Evolutionary conservation across 495 filamentous ascomycete species (phyloP).

Genomic region (Penicillium steckii): DNA sequence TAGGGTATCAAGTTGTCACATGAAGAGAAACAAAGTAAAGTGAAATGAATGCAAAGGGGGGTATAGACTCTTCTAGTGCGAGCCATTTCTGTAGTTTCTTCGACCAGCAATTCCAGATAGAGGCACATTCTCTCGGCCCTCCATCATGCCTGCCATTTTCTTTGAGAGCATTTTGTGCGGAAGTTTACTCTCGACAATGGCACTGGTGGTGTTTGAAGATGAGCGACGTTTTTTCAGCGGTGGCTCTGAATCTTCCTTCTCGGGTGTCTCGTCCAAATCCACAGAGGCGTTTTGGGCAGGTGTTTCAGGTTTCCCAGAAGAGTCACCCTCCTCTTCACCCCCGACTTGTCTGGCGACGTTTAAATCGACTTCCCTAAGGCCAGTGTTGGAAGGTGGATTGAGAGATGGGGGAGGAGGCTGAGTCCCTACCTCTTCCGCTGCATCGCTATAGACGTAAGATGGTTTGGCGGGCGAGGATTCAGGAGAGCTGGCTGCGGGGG

Average conservation of each 20-base stretch:
- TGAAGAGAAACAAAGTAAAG: slow-evolving; percentile 5
- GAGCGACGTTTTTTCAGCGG: slow-evolving; percentile 55
- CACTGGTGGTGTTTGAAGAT: slow-evolving; percentile 22
- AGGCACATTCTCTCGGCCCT: slow-evolving; percentile 62
- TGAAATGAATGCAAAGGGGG: slow-evolving; percentile 1
- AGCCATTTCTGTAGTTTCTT: slow-evolving; percentile 28
- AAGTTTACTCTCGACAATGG: slow-evolving; percentile 35
- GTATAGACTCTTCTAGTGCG: slow-evolving; percentile 15
- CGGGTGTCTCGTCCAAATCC: slow-evolving; percentile 20
- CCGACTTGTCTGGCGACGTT: slow-evolving; percentile 46
- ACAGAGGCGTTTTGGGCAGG: slow-evolving; percentile 12
- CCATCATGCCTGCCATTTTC: slow-evolving; percentile 41
- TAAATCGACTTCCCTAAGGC: slow-evolving; percentile 56
- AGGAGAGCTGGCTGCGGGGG: slow-evolving; percentile 24
- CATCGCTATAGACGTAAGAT: slow-evolving; percentile 43
- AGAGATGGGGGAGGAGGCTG: slow-evolving; percentile 33
- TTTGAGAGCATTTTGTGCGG: slow-evolving; percentile 47
- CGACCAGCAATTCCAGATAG: slow-evolving; percentile 31
- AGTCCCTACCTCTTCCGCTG: slow-evolving; percentile 41
- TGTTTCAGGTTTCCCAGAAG: slow-evolving; percentile 18
- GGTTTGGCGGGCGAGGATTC: slow-evolving; percentile 34
- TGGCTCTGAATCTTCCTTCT: slow-evolving; percentile 42
- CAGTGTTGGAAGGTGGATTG: slow-evolving; percentile 41
- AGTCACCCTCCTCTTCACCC: slow-evolving; percentile 23
- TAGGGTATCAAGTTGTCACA: slow-evolving; percentile 28